Base-by-base conservation (phyloP, 306 rosid genomes). In the Ochetophila trinervis region DNA sequence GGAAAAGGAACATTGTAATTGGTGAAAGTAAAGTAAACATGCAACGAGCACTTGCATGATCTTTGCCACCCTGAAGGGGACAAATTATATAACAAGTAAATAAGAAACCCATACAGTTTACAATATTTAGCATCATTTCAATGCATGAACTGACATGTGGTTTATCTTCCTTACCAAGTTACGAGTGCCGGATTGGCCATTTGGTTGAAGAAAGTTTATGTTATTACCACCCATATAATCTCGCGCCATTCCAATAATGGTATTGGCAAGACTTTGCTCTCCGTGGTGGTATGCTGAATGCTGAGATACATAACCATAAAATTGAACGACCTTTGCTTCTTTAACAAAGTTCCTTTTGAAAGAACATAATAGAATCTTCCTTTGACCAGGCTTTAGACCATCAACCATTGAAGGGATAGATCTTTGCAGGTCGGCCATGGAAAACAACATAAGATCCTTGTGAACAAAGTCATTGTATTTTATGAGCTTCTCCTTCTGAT, bases 331-430 rank as follows among this genome's bases (percentile, higher is more conserved):
- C 81, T 93, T 93, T 8, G 95, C 88, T 83, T 93, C 98, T 79
- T 87, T 89, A 54, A 70, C 58, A 74, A 93, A 84, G 76, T 86
- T 89, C 79, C 88, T 89, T 85, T 89, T 93, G 58, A 93, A 93
- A 32, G 96, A 85, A 48, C 94, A 84, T 67, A 79, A 93, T 12
- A 93, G 83, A 59, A 93, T 93, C 83, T 93, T 93, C 78, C 98
- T 85, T 63, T 93, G 98, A 57, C 95, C 91, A 37, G 98, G 98
- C 83, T 93, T 89, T 60, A 93, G 87, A 60, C 98, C 96, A 76
- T 93, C 98, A 70, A 93, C 89, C 98, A 93, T 74, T 1, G 95
- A 87, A 22, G 98, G 96, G 79, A 93, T 93, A 8, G 98, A 93
- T 84, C 97, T 80, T 52, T 87, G 97, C 53, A 87, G 86, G 82